Evolutionary conservation across 306 rosid species (phyloP).

Genomic region (Datisca glomerata): DNA sequence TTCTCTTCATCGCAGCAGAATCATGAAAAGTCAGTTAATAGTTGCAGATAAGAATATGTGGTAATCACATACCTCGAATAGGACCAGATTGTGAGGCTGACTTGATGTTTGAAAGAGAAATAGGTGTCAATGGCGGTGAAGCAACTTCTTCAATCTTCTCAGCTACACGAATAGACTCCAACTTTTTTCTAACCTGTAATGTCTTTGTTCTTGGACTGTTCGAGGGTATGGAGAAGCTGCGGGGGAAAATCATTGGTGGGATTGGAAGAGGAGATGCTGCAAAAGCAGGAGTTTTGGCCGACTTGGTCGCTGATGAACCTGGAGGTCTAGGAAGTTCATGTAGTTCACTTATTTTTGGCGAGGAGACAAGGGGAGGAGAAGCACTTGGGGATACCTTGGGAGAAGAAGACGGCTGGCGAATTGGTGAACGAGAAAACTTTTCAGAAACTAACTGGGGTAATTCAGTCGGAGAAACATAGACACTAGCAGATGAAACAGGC

Average conservation of each 20-base stretch:
- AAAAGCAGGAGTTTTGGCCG: conserved; percentile 30
- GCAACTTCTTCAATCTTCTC: conserved; percentile 36
- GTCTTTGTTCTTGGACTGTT: conserved; percentile 56
- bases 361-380: conserved; percentile 56
- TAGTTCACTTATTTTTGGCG: conserved; percentile 83
- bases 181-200: conserved; percentile 45
- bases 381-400: conserved; percentile 62
- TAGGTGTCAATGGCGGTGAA: conserved; percentile 69
- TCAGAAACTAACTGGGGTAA: conserved; percentile 54
- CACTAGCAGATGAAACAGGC: conserved; percentile 14
- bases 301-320: conserved; percentile 29
- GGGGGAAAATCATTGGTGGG: conserved; percentile 56
- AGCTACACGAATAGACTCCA: conserved; percentile 46
- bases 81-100: not conserved
- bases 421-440: conserved; percentile 42
- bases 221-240: conserved; percentile 84
- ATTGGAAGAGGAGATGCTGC: conserved; percentile 79
- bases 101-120: conserved; percentile 36
- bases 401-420: conserved; percentile 61
- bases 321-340: conserved; percentile 98
- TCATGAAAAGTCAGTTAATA: no score
- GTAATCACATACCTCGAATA: not conserved
- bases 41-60: not conserved
- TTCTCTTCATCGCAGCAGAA: no score
- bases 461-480: conserved; percentile 5